Base-by-base conservation (phyloP, 169 alveolate species). In the Eimeria praecox region DNA sequence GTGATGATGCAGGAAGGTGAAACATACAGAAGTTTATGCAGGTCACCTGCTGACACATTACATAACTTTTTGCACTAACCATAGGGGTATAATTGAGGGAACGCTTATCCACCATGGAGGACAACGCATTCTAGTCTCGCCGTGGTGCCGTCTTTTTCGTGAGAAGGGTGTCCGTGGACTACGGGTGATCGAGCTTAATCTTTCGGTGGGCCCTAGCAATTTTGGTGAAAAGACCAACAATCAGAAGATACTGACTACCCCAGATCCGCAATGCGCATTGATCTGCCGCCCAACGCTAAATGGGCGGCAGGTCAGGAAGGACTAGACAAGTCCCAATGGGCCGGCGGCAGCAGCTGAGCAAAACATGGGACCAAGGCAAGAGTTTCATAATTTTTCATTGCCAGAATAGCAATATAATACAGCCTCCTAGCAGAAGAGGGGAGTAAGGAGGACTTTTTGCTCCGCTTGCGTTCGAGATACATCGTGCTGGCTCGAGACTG, bases 281-380 rank as follows among this genome's bases (percentile, higher is more conserved):
- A 40, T 71, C 82, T 38, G 54, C 54, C 16, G 82, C 54, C 16
- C 52, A 33, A n/a, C n/a, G n/a, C n/a, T n/a, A n/a, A n/a, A n/a
- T n/a, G n/a, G n/a, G n/a, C n/a, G n/a, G n/a, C 30, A 38, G 52
- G 33, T 38, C n/a, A 1, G 9, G 33, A 40, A 40, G 88, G 88
- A 30, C 30, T 16, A 73, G 44, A 35, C 56, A 62, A 42, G 59
- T 49, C n/a, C 46, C 42, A 78, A 22, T 78, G 66, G 66, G 40
- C 88, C 66, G 42, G 88, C 27, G 59, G 38, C 40, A 49, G 66
- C 64, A 78, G 88, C 88, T 24, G 62, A 27, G 64, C 88, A 44
- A 49, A 49, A 27, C 16, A 40, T 2, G 27, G 66, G 10, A 2
- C n/a, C 66, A 42, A 22, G 42, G 14, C 12, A 46, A 22, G 40